Percentiles rank a stretch among this genome's conserved stretches.
phyloP scores from a whole-genome alignment of 768 basidiomycete species.

The Rhodotorula taiwanensis region DNA sequence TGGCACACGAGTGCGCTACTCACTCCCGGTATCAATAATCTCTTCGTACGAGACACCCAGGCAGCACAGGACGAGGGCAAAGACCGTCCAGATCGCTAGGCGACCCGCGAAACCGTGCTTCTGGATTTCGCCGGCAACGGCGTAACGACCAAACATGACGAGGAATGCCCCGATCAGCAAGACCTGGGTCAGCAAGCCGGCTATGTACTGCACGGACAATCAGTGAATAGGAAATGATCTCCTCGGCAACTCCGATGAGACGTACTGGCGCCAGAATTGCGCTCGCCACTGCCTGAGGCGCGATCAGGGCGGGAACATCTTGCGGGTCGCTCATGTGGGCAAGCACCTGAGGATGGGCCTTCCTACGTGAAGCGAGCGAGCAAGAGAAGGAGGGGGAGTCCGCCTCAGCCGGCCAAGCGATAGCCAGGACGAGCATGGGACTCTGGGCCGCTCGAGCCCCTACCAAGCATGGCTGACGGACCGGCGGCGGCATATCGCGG shows the following conservation, averaged over 20 bases:
- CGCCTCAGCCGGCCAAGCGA: no score
- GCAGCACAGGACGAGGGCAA: conserved; percentile 2
- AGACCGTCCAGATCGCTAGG: conserved; percentile 10
- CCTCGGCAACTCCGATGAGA: neutral
- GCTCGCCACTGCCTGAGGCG: neutral
- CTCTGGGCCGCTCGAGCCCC: no score
- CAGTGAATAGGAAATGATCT: no score
- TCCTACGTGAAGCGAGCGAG: neutral
- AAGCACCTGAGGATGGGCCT: neutral
- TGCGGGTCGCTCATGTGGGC: neutral
- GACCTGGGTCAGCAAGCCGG: neutral
- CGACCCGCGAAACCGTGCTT: neutral
- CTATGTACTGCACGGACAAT: neutral
- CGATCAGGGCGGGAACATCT: neutral
- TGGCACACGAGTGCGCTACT: no score
- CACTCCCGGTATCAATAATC: conserved; percentile 6
- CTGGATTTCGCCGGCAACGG: neutral
- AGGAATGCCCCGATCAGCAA: conserved; percentile 11
- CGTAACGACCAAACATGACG: neutral
- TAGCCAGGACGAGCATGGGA: no score
- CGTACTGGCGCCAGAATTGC: conserved; percentile 1
- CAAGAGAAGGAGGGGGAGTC: no score
- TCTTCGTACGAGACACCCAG: conserved; percentile 1
- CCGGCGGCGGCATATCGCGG: no score
- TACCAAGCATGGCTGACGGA: no score